Percentiles rank a stretch among this genome's conserved stretches.
phyloP scores from a whole-genome alignment of 306 rosid species.

The Herpetospermum pedunculosum region DNA sequence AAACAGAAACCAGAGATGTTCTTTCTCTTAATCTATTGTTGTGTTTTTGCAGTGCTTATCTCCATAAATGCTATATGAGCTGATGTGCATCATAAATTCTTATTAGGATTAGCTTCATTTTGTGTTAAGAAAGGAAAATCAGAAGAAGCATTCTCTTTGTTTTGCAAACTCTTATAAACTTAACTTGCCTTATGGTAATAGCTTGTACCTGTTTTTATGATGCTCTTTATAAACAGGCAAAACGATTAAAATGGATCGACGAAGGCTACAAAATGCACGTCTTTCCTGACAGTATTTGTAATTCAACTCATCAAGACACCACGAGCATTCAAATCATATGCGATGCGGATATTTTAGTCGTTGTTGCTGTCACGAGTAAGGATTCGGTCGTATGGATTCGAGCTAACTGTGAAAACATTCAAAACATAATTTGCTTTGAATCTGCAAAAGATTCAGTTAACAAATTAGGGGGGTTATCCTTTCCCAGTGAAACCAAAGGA shows the following conservation, averaged over 20 bases:
- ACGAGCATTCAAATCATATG: constrained; percentile 17
- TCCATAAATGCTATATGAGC: neutral
- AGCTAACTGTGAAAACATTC: constrained; percentile 14
- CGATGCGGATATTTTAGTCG: constrained; percentile 43
- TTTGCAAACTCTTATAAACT: neutral
- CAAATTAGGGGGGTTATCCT: constrained; percentile 56
- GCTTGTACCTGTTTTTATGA: neutral
- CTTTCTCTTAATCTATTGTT: no score
- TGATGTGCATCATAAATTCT: neutral
- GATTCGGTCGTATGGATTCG: constrained; percentile 46
- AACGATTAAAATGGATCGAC: constrained; percentile 76
- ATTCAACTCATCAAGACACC: constrained; percentile 15
- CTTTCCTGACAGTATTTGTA: constrained; percentile 34
- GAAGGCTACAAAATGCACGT: constrained; percentile 62
- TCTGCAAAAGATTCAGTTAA: constrained; percentile 43
- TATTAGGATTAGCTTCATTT: neutral
- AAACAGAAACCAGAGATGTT: neutral
- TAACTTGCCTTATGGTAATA: neutral
- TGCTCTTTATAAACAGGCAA: constrained; percentile 35
- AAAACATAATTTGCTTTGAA: constrained; percentile 52
- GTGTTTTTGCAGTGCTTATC: neutral
- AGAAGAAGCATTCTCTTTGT: neutral
- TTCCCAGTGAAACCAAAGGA: constrained; percentile 24
- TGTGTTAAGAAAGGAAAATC: neutral
- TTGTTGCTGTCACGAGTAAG: constrained; percentile 46